Evolutionary conservation across 176 grass and related monocot genomes (phyloP).

Genomic region (Zizania latifolia): DNA sequence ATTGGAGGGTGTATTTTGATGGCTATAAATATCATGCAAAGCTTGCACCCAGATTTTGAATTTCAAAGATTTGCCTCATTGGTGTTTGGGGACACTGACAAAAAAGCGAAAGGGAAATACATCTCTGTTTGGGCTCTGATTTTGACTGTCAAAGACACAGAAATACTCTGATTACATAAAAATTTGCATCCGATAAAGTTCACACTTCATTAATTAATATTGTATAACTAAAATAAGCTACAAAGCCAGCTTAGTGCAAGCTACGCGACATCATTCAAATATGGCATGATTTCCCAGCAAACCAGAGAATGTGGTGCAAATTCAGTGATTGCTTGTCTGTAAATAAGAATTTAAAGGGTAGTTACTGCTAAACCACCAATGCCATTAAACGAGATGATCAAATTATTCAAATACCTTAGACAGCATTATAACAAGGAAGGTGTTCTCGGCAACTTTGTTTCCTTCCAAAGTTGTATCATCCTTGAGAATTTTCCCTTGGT

Average conservation of each 20-base stretch:
- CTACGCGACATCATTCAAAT: not conserved
- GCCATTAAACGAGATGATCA: not conserved
- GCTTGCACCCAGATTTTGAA: not conserved
- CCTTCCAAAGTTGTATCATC: constrained; percentile 83
- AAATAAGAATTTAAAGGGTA: not conserved
- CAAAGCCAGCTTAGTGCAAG: not conserved
- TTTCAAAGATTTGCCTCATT: not conserved
- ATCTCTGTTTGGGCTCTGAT: not conserved
- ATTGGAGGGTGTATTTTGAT: not conserved
- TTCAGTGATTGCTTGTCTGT: too few species aligned
- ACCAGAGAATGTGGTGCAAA: not conserved
- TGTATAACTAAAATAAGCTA: not conserved
- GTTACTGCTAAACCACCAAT: not conserved
- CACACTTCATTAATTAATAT: not conserved
- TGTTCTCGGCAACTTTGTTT: constrained; percentile 80
- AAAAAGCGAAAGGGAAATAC: not conserved
- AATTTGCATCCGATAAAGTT: not conserved
- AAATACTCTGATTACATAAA: not conserved
- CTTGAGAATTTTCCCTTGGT: constrained; percentile 97
- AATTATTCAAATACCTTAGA: constrained; percentile 95
- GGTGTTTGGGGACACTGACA: not conserved
- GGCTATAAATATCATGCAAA: not conserved
- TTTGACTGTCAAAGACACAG: not conserved
- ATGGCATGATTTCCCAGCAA: not conserved
- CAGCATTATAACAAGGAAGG: constrained; percentile 93